Conservation (phyloP, 768 basidiomycete genomes). For the Galerina marginata region DNA sequence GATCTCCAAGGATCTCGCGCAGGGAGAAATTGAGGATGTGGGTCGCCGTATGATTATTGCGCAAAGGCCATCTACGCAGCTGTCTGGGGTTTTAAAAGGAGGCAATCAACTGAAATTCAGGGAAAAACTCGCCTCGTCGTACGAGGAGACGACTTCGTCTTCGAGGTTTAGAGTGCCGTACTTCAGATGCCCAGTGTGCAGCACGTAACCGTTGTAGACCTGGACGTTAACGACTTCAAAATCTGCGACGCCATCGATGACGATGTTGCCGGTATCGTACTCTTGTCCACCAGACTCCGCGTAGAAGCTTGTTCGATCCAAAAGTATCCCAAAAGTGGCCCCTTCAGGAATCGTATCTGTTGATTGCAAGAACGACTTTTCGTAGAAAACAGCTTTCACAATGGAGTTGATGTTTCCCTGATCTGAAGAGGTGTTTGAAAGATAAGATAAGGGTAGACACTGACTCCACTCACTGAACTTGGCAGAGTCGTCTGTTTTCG, state of each 20-base stretch:
- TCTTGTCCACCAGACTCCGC: slow-evolving; percentile 98
- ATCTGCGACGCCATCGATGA: slow-evolving; percentile 89
- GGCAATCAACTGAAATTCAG: neutral
- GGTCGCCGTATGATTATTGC: slow-evolving; percentile 98
- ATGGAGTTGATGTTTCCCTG: slow-evolving; percentile 77
- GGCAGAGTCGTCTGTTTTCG: slow-evolving; percentile 90
- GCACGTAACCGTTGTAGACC: slow-evolving; percentile 92
- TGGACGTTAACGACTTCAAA: slow-evolving; percentile 96
- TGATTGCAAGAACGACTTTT: slow-evolving; percentile 73
- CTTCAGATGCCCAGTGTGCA: slow-evolving; percentile 90
- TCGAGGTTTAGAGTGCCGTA: slow-evolving; percentile 84
- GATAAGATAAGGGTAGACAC: neutral
- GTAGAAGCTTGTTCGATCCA: slow-evolving; percentile 95
- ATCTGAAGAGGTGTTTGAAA: slow-evolving; percentile 46
- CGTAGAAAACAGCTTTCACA: slow-evolving; percentile 85
- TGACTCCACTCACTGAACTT: slow-evolving; percentile 77
- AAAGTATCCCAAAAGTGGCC: slow-evolving; percentile 79
- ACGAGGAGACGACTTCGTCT: slow-evolving; percentile 85
- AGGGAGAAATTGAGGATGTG: slow-evolving; percentile 96
- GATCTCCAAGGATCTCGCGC: slow-evolving; percentile 94
- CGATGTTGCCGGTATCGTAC: slow-evolving; percentile 93
- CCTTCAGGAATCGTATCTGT: slow-evolving; percentile 71
- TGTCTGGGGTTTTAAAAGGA: slow-evolving; percentile 30
- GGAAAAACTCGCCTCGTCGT: slow-evolving; percentile 75
- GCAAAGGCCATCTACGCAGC: slow-evolving; percentile 93